phyloP scores from a whole-genome alignment of 352 stramenopile genomes.

The Globisporangium irregulare region DNA sequence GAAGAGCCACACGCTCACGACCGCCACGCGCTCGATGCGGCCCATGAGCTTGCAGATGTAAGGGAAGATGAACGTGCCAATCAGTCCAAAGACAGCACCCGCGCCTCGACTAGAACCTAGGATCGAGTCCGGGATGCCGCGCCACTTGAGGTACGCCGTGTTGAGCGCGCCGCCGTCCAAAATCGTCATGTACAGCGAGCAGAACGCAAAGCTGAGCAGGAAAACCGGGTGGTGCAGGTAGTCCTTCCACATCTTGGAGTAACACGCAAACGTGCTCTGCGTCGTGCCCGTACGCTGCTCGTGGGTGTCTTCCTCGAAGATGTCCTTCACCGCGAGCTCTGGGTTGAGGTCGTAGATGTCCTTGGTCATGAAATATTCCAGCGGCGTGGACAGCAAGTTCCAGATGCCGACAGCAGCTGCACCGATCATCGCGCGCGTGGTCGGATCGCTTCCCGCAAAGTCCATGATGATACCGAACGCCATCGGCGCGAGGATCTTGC shows the following conservation, averaged over 20 bases:
- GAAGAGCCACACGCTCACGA: slow-evolving; percentile 63
- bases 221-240: slow-evolving; percentile 57
- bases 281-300: slow-evolving; percentile 16
- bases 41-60: slow-evolving; percentile 25
- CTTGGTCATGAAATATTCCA: slow-evolving; percentile 74
- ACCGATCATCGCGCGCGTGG: slow-evolving; percentile 59
- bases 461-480: slow-evolving; percentile 81
- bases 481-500: slow-evolving; percentile 73
- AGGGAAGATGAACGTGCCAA: slow-evolving; percentile 53
- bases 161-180: slow-evolving; percentile 44
- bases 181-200: slow-evolving; percentile 59
- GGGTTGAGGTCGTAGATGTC: slow-evolving; percentile 64
- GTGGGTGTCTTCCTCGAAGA: slow-evolving; percentile 20
- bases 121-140: slow-evolving; percentile 45
- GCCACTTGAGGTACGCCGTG: slow-evolving; percentile 63
- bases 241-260: slow-evolving; percentile 36
- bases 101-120: slow-evolving; percentile 42
- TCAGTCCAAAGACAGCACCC: slow-evolving; percentile 41
- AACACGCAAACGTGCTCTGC: slow-evolving; percentile 23
- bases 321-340: slow-evolving; percentile 35
- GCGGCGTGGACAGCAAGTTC: slow-evolving; percentile 74
- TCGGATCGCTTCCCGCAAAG: slow-evolving; percentile 59
- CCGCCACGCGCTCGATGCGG: slow-evolving; percentile 40
- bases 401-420: slow-evolving; percentile 64
- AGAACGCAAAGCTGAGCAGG: slow-evolving; percentile 52